These are phyloP conservation scores for Vachellia collinsii DNA, from an alignment of 306 rosid genomes.

Conservation along the genomic window DNA sequence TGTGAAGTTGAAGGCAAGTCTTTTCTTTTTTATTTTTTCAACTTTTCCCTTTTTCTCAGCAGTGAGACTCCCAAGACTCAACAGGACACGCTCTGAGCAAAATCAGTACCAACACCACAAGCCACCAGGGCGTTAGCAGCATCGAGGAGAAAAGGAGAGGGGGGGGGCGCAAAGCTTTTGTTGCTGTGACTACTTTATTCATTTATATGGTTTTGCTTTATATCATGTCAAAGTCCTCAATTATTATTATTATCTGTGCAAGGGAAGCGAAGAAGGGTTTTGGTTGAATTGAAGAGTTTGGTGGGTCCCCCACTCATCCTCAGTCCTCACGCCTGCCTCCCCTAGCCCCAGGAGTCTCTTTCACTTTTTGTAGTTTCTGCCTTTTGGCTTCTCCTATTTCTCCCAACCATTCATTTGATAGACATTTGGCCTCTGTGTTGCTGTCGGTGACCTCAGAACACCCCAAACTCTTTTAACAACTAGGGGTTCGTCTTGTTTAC, in stretches of 20 bases:
- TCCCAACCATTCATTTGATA: constrained; percentile 45
- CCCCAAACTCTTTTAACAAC: constrained; percentile 53
- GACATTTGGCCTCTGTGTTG: constrained; percentile 46
- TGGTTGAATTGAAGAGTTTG: constrained; percentile 40
- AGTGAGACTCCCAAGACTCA: constrained; percentile 13
- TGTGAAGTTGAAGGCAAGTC: not conserved
- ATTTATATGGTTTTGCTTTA: not conserved
- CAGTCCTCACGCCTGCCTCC: constrained; percentile 82
- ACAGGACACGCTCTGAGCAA: constrained; percentile 33
- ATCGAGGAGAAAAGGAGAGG: not conserved
- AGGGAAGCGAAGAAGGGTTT: not conserved
- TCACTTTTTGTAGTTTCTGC: constrained; percentile 27
- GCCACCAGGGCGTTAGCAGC: constrained; percentile 26
- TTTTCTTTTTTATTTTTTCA: not conserved
- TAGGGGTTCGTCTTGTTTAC: not conserved
- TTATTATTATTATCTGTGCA: constrained; percentile 37
- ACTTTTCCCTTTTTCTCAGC: not conserved
- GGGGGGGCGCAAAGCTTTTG: not conserved
- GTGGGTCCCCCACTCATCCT: constrained; percentile 80
- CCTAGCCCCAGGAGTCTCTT: constrained; percentile 67
- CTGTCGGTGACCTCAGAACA: constrained; percentile 53
- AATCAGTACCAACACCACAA: constrained; percentile 44
- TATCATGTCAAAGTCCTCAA: constrained; percentile 38
- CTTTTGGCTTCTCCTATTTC: constrained; percentile 16
- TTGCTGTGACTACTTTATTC: not conserved